Conservation (phyloP, 2,329 filamentous ascomycete genomes). For the Claviceps digitariae region DNA sequence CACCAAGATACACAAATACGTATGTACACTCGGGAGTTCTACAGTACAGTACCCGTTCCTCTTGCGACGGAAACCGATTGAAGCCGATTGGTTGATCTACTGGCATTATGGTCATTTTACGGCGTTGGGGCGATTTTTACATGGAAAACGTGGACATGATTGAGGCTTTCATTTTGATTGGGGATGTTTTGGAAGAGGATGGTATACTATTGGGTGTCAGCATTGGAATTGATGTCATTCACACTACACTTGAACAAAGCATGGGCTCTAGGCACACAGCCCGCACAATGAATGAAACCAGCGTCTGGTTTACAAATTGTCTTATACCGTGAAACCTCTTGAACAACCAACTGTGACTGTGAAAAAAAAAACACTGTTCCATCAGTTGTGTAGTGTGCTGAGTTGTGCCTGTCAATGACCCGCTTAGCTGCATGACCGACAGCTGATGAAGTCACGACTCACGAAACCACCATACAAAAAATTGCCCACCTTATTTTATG, state of each 20-base stretch:
- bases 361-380: neutral
- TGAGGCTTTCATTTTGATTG: neutral
- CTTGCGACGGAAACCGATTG: neutral
- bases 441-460: neutral
- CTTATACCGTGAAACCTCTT: neutral
- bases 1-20: neutral
- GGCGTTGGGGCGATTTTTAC: neutral
- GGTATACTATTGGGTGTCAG: too few relatives aligned
- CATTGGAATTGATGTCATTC: too few relatives aligned
- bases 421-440: neutral
- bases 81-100: neutral
- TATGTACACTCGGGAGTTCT: neutral
- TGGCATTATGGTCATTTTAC: neutral
- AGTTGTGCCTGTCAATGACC: neutral
- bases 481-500: neutral
- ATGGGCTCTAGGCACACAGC: neutral
- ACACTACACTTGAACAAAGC: neutral
- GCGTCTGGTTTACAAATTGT: neutral
- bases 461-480: neutral
- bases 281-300: neutral
- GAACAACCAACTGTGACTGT: neutral
- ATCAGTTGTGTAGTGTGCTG: neutral
- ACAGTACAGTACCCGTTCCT: neutral
- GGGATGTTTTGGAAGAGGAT: too few relatives aligned
- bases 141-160: neutral